phyloP scores from a whole-genome alignment of 2,329 filamentous ascomycete species.

The Immersiporthe knoxdaviesiana region DNA sequence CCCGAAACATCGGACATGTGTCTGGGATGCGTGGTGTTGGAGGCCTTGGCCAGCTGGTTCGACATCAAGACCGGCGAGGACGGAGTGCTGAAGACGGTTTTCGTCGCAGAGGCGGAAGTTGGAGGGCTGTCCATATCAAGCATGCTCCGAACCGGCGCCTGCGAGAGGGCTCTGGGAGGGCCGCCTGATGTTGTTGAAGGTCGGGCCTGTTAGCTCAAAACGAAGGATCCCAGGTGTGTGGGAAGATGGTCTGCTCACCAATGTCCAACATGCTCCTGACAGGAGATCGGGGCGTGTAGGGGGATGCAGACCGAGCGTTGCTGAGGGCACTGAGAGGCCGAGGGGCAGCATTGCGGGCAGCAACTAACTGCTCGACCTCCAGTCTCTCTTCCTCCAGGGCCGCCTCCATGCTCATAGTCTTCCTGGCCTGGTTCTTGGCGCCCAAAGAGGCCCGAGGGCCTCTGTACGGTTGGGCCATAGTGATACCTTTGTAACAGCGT shows the following conservation, averaged over 20 bases:
- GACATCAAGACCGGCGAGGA: conserved; percentile 49
- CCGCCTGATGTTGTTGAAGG: conserved; percentile 32
- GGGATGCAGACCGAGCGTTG: conserved; percentile 53
- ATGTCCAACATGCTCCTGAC: conserved; percentile 71
- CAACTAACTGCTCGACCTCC: conserved; percentile 72
- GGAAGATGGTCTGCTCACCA: conserved; percentile 46
- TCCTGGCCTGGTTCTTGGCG: conserved; percentile 32
- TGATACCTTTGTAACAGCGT: conserved; percentile 21
- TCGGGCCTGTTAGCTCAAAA: conserved; percentile 33
- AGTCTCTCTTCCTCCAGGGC: conserved; percentile 76
- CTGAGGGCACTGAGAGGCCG: conserved; percentile 39
- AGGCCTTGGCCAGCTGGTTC: conserved; percentile 38
- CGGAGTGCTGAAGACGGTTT: conserved; percentile 53
- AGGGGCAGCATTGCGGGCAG: conserved; percentile 46
- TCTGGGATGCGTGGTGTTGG: conserved; percentile 45
- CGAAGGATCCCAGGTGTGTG: conserved; percentile 34
- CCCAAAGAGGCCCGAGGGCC: conserved; percentile 11
- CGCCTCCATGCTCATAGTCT: conserved; percentile 74
- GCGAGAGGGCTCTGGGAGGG: neutral
- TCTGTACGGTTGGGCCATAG: conserved; percentile 33
- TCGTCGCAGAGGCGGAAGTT: conserved; percentile 43
- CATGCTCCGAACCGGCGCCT: conserved; percentile 65
- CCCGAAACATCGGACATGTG: conserved; percentile 59
- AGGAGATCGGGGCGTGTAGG: conserved; percentile 65
- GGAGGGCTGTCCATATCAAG: conserved; percentile 58